Percentiles rank a stretch among this genome's conserved stretches.
Conservation (phyloP, 163 green algal species). For the Scenedesmus sp. region DNA sequence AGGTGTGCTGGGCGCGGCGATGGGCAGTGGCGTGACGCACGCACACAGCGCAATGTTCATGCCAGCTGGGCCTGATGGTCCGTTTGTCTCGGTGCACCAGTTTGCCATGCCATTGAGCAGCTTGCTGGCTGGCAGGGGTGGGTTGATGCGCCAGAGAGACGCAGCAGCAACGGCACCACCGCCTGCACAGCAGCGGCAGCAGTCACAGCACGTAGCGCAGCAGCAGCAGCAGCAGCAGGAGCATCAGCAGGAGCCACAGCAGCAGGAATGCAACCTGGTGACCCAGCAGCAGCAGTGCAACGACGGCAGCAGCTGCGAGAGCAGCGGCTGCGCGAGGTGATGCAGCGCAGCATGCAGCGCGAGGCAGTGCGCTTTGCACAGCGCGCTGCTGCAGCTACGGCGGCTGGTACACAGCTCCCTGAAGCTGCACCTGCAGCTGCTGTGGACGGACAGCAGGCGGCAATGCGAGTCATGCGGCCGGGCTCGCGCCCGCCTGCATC, state of each 20-base stretch:
- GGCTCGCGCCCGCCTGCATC: background rate
- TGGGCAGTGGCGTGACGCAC: background rate
- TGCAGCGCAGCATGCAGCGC: background rate
- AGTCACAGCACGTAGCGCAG: background rate
- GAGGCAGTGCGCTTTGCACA: background rate
- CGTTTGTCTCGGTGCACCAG: background rate
- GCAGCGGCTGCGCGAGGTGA: background rate
- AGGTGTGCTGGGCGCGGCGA: background rate
- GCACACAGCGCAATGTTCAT: background rate
- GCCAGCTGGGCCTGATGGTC: background rate
- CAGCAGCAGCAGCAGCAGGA: background rate
- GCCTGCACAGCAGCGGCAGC: background rate
- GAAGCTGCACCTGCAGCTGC: background rate
- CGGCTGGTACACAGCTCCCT: background rate
- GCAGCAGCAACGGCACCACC: background rate
- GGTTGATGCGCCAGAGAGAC: background rate
- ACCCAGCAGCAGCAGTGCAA: background rate
- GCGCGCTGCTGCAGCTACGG: background rate
- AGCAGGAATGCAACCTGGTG: background rate
- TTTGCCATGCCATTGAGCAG: background rate
- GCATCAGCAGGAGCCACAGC: background rate
- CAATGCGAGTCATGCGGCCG: background rate
- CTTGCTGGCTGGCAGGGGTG: background rate
- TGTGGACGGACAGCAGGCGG: background rate
- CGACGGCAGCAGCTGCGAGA: background rate